These are phyloP conservation scores for Backusella macrospora DNA, from an alignment of 192 early-diverging fungal species.

Conservation along the genomic window DNA sequence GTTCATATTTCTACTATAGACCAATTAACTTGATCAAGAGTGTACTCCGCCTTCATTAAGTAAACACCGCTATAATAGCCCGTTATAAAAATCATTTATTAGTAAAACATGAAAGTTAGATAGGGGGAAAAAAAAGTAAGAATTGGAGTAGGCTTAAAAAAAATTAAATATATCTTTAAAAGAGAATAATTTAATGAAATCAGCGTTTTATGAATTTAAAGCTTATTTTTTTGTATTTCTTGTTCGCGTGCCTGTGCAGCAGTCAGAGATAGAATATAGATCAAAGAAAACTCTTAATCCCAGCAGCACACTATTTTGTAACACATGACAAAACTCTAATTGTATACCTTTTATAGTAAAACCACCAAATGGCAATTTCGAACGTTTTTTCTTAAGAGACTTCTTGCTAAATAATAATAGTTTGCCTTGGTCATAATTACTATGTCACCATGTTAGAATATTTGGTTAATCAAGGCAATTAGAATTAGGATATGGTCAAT, in stretches of 20 bases:
- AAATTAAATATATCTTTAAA: neutral
- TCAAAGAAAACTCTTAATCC: neutral
- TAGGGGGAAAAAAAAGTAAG: neutral
- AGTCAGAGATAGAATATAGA: neutral
- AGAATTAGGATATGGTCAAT: neutral
- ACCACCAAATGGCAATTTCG: neutral
- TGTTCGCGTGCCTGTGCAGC: constrained; percentile 12
- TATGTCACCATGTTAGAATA: neutral
- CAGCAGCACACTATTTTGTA: neutral
- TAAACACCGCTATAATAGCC: neutral
- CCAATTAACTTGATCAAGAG: neutral
- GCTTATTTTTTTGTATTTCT: constrained; percentile 1
- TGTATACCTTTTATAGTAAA: constrained; percentile 5
- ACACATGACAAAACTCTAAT: constrained; percentile 14
- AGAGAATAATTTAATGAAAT: constrained; percentile 11
- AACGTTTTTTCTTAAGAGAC: neutral
- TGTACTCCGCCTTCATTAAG: neutral
- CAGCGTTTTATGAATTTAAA: constrained; percentile 5
- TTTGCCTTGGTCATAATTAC: neutral
- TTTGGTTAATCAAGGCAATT: neutral
- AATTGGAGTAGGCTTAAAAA: neutral
- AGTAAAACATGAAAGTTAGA: neutral
- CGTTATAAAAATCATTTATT: neutral
- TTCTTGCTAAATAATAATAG: neutral
- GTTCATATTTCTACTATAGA: neutral